Conservation (phyloP, 345 rosid species). For the Aquilaria malaccensis region DNA sequence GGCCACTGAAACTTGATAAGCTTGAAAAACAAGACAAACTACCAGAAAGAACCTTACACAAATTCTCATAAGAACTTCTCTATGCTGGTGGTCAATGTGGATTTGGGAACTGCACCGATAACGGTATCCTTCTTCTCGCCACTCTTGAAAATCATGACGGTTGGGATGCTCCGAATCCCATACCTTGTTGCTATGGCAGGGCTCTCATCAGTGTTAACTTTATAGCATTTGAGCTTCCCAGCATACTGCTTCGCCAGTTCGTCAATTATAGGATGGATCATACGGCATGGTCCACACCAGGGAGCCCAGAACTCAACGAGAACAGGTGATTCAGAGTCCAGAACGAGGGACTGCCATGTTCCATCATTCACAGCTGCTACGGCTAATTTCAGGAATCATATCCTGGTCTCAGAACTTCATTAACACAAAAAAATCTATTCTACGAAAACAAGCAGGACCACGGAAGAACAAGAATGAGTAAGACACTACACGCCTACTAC, state of each 20-base stretch:
- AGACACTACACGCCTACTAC: no score
- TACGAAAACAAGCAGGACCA: neutral
- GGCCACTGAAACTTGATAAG: constrained; percentile 2
- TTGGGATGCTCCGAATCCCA: constrained; percentile 66
- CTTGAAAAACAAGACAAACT: constrained; percentile 4
- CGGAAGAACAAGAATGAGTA: no score
- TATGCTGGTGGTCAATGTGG: constrained; percentile 49
- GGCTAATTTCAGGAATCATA: constrained; percentile 18
- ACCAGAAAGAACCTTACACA: constrained; percentile 7
- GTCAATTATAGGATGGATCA: constrained; percentile 54
- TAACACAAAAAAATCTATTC: neutral
- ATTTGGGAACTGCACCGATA: constrained; percentile 69
- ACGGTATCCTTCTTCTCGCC: constrained; percentile 77
- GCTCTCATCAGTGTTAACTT: constrained; percentile 65
- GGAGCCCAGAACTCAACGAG: constrained; percentile 79
- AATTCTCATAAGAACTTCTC: constrained; percentile 51
- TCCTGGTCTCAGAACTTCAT: no score
- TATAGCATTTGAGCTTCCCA: constrained; percentile 67
- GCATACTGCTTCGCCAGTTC: constrained; percentile 50
- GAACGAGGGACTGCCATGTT: constrained; percentile 61
- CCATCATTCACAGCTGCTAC: constrained; percentile 41
- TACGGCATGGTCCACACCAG: constrained; percentile 83
- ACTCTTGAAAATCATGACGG: constrained; percentile 47
- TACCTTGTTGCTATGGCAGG: constrained; percentile 44
- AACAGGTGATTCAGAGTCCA: constrained; percentile 47